A percentile compares a stretch with the other conserved stretches of the same genome.
phyloP scores from a whole-genome alignment of 1,284 basidiomycete genomes.

The Neonothopanus nambi region DNA sequence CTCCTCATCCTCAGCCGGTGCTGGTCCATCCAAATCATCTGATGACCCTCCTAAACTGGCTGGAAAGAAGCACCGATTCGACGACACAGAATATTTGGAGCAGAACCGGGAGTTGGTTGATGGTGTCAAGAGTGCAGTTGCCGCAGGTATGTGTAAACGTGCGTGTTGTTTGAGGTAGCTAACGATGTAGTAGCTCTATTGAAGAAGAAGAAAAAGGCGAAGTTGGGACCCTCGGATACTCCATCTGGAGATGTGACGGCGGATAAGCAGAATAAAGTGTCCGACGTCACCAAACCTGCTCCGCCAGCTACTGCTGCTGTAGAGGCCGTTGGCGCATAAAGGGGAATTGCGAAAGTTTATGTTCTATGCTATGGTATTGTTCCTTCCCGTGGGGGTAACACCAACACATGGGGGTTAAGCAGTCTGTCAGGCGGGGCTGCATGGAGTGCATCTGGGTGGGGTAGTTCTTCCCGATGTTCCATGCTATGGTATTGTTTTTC shows the following conservation, averaged over 20 bases:
- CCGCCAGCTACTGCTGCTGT: conserved; percentile 17
- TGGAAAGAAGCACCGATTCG: conserved; percentile 85
- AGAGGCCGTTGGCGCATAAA: conserved; percentile 37
- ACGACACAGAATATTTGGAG: conserved; percentile 91
- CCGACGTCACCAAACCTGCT: conserved; percentile 12
- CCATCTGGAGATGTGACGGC: conserved; percentile 29
- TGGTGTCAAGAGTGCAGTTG: conserved; percentile 89
- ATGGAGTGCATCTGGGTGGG: too few species aligned
- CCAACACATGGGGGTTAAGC: too few species aligned
- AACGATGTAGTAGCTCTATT: conserved; percentile 50
- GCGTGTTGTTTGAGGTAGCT: background rate
- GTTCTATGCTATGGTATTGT: too few species aligned
- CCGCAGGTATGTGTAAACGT: conserved; percentile 59
- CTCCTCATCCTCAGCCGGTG: conserved; percentile 27
- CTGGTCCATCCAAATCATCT: too few species aligned
- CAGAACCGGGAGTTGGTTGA: conserved; percentile 93
- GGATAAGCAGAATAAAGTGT: conserved; percentile 17
- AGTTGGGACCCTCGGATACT: conserved; percentile 33
- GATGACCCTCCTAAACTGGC: conserved; percentile 53
- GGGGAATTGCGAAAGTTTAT: background rate
- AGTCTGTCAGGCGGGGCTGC: too few species aligned
- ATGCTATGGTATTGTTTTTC: too few species aligned
- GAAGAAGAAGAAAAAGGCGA: conserved; percentile 88
- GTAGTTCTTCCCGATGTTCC: too few species aligned
- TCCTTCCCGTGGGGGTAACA: too few species aligned